Evolutionary conservation across 2,329 filamentous ascomycete genomes (phyloP).

Genomic region (Fusarium guadeloupense): DNA sequence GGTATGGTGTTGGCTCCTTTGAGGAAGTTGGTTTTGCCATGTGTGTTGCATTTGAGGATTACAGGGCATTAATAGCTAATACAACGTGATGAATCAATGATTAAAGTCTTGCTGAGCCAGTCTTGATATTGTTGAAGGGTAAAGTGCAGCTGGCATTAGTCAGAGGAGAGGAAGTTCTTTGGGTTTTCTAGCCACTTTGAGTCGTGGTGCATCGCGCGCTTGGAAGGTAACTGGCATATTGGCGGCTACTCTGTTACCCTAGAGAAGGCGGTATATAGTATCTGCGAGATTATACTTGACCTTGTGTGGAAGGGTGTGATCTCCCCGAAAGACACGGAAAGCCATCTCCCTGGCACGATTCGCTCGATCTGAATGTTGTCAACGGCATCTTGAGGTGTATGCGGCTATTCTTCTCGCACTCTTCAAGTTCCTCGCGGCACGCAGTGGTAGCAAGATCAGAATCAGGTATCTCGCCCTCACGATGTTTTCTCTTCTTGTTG

Average conservation of each 20-base stretch:
- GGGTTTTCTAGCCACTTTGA: constrained; percentile 23
- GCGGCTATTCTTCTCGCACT: too few species aligned
- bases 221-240: not conserved
- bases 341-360: not conserved
- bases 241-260: not conserved
- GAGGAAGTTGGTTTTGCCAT: too few species aligned
- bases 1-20: too few species aligned
- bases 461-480: too few species aligned
- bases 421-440: too few species aligned
- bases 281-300: not conserved
- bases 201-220: constrained; percentile 20
- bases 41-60: too few species aligned
- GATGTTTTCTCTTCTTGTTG: too few species aligned
- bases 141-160: constrained; percentile 30
- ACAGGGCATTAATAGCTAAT: too few species aligned
- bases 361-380: not conserved
- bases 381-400: constrained; percentile 20
- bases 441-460: too few species aligned
- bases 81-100: too few species aligned
- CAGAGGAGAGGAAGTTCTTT: not conserved
- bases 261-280: not conserved
- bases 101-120: constrained; percentile 31
- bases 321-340: not conserved
- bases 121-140: constrained; percentile 11
- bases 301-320: not conserved